Conservation (phyloP, 345 rosid genomes). For the Populus ilicifolia region DNA sequence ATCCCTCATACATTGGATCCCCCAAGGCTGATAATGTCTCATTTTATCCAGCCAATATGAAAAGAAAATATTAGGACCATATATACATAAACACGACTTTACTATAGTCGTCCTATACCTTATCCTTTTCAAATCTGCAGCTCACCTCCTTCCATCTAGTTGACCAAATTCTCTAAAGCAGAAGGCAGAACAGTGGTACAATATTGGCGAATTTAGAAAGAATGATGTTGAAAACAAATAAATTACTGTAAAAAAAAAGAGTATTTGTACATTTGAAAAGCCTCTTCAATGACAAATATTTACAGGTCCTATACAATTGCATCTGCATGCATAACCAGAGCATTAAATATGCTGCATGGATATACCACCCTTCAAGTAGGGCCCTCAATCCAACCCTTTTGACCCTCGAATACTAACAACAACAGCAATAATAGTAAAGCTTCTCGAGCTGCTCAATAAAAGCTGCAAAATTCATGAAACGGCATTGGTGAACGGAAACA, state of each 20-base stretch:
- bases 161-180: neutral
- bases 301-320: neutral
- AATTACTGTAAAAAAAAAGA: neutral
- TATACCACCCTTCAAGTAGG: slow-evolving; percentile 18
- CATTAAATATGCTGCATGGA: slow-evolving; percentile 29
- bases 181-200: neutral
- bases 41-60: too few relatives aligned
- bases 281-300: neutral
- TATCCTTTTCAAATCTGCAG: neutral
- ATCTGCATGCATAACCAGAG: neutral
- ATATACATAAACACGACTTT: neutral
- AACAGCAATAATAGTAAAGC: slow-evolving; percentile 12
- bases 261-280: neutral
- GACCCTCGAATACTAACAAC: neutral
- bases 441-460: slow-evolving; percentile 50
- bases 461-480: slow-evolving; percentile 26
- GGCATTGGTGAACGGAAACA: slow-evolving; percentile 13
- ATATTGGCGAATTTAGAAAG: neutral
- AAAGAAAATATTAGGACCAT: neutral
- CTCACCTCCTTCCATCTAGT: neutral
- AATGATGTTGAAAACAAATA: neutral
- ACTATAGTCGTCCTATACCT: neutral
- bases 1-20: too few relatives aligned
- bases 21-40: neutral
- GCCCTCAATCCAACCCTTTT: neutral